Evolutionary conservation across 1,284 basidiomycete species (phyloP), one percentile per base, ranked within the genome.

Genomic region (Cryptococcus floricola): DNA sequence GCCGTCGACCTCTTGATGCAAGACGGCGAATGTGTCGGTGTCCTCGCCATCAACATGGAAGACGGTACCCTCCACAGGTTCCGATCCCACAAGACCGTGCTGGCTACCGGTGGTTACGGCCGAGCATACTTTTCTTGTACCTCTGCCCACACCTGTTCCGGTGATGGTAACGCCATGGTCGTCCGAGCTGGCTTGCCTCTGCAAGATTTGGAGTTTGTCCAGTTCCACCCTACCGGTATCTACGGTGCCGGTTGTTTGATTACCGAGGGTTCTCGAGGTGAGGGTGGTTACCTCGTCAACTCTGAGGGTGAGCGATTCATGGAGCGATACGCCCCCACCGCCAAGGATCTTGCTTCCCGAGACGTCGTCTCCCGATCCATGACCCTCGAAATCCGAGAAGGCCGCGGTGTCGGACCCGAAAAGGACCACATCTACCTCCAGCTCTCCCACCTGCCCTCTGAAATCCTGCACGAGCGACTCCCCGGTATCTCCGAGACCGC

Each of bases 401-500:
- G 96, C 63, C 93, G 96, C 73, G 96, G 96, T 82, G 94, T 98
- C 66, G 96, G 96, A 59, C 91, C 94, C 50, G 95, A 98, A 66
- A 97, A 94, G 82, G 96, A 98, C 77, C 96, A 99, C 81, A 81
- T 97, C 75, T 96, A 88, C 81, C 82, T 99, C 63, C 96, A 98
- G 78, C 87, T 99, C 72, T 96, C 91, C 71, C 96, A 99, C 82
- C 81, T 99, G 44, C 96, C 96, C 57, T 84, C 96, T 51, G 92
- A 96, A 67, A 86, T 98, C 67, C 86, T 99, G 60, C 93, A 93
- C 78, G 95, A 98, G 80, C 88, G 96, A 75, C 83, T 99, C 48
- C 96, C 96, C 62, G 96, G 96, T 85, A 98, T 99, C 76, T 98
- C 96, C 52, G 96, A 99, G 83, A 99, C 96, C 12, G 96, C 96